Evolutionary conservation across 164 flowering plant genomes (phyloP).

Genomic region (Stephania yunnanensis): DNA sequence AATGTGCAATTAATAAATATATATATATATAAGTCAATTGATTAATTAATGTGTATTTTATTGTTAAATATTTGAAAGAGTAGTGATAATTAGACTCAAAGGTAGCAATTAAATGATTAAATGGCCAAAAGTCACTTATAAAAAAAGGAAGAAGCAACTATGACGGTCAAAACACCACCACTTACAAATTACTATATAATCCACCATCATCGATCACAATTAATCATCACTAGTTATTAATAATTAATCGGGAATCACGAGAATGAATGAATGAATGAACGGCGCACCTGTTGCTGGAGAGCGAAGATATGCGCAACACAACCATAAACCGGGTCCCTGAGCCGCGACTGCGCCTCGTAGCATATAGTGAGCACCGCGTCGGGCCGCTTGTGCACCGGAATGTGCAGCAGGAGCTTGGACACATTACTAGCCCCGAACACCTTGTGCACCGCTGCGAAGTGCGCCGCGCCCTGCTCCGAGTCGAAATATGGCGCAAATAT

Average conservation of each 20-base stretch:
- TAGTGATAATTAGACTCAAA: no score
- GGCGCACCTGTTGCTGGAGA: slow-evolving; percentile 83
- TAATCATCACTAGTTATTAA: no score
- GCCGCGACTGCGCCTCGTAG: slow-evolving; percentile 88
- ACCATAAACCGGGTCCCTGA: slow-evolving; percentile 88
- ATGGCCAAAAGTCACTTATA: no score
- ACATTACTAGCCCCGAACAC: slow-evolving; percentile 96
- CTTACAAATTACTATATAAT: no score
- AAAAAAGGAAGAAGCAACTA: no score
- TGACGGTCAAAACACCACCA: no score
- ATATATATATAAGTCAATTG: no score
- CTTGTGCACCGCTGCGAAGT: slow-evolving; percentile 94
- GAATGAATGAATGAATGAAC: background rate
- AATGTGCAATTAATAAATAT: no score
- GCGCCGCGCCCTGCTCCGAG: slow-evolving; percentile 89
- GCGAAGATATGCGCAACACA: slow-evolving; percentile 84
- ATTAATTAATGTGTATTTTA: no score
- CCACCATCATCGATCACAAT: no score
- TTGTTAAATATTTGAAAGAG: no score
- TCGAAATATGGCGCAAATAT: slow-evolving; percentile 93
- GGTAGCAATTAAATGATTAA: no score
- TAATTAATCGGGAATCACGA: background rate
- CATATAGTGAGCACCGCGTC: slow-evolving; percentile 90
- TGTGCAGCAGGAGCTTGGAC: slow-evolving; percentile 72
- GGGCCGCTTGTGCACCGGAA: slow-evolving; percentile 65